Percentiles rank a stretch among this genome's conserved stretches.
These are phyloP conservation scores for Cercospora brassicicola DNA, from an alignment of 2,329 filamentous ascomycete species.

Conservation along the genomic window DNA sequence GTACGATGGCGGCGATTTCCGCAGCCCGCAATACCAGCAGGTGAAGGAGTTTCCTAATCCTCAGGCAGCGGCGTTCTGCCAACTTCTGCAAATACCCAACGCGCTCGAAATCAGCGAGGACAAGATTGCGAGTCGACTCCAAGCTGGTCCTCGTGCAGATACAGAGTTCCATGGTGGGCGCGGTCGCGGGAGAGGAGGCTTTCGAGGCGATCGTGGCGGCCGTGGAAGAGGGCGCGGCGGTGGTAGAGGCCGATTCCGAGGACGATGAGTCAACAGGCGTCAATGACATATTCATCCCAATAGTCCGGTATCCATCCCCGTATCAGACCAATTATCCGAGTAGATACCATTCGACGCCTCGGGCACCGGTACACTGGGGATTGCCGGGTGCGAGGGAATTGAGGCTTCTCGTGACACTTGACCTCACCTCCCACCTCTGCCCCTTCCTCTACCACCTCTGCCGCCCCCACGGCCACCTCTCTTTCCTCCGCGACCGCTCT, in stretches of 20 bases:
- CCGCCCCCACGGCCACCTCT: constrained; percentile 43
- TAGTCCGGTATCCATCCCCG: background rate
- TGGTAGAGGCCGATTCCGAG: constrained; percentile 17
- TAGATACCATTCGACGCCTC: background rate
- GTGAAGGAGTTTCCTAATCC: constrained; percentile 76
- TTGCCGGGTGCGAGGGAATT: background rate
- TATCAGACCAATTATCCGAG: background rate
- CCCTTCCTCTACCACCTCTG: constrained; percentile 40
- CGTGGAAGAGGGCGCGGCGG: constrained; percentile 24
- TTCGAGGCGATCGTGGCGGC: constrained; percentile 29
- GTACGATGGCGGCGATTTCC: constrained; percentile 51
- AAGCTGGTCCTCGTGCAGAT: constrained; percentile 57
- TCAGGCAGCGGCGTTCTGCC: constrained; percentile 80
- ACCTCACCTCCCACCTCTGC: constrained; percentile 29
- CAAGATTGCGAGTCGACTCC: constrained; percentile 62
- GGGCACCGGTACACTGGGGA: background rate
- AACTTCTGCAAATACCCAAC: constrained; percentile 74
- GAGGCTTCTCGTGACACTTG: background rate
- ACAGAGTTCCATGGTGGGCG: constrained; percentile 28
- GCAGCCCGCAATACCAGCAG: constrained; percentile 31
- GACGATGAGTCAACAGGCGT: background rate
- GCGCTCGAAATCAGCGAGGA: constrained; percentile 71
- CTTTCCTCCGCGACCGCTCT: constrained; percentile 35
- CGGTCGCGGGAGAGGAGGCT: constrained; percentile 29
- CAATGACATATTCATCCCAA: background rate